Evolutionary conservation across 768 basidiomycete genomes (phyloP), one percentile per base, ranked within the genome.

Genomic region (Royoungia palumana): DNA sequence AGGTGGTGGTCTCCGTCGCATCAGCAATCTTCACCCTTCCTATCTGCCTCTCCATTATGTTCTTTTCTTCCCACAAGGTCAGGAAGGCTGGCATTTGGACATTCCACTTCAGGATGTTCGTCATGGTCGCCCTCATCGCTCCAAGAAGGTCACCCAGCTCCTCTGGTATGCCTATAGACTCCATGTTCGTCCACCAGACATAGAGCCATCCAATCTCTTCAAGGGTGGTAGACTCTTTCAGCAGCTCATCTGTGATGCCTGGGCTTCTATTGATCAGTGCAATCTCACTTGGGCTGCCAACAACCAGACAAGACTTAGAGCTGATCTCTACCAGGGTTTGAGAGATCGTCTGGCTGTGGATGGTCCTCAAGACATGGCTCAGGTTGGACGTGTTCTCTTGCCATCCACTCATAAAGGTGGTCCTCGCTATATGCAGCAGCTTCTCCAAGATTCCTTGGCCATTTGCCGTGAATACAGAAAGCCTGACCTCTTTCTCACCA

Each of bases 401-500:
- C 76, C 75, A 0, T 75, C 75, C 0, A 70, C 72, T 0, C 70
- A 73, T 53, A 62, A 55, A n/a, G 73, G 72, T 8, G 63, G 77
- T 5, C 56, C 75, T n/a, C 50, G 67, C 0, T 51, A 76, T 28
- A 78, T 80, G 75, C 55, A 64, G 0, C 71, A 76, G 42, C 55
- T 60, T 0, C 73, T 68, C 30, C 75, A 79, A 24, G 77, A 80
- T 49, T 58, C 75, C 0, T 63, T 81, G 63, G 76, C 79, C 0
- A 63, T 82, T 22, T 70, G 65, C 9, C 55, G 70, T 0, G 56
- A 65, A 32, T 74, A 57, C 36, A 51, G 54, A 1, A 72, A 69
- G 7, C 59, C 70, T 10, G 75, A 80, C 41, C 51, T 80, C 1
- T 81, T 81, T 38, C 46, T 81, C 0, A 82, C 78, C 0, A 71